Percentiles rank a stretch among this genome's conserved stretches.
Conservation (phyloP, 495 filamentous ascomycete species). For the Aspergillus nanangensis region DNA sequence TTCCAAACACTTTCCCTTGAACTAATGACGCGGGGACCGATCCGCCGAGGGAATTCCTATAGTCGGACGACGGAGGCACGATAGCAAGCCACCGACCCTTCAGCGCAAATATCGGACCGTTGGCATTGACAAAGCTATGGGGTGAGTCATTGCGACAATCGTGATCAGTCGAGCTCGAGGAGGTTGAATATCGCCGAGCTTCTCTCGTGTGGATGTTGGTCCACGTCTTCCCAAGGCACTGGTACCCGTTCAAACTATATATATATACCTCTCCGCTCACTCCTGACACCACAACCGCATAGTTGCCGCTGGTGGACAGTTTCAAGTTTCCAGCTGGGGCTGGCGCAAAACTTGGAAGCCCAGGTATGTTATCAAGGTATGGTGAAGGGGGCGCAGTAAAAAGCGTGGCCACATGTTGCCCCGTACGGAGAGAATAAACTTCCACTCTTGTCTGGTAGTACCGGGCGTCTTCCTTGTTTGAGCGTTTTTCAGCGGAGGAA, state of each 20-base stretch:
- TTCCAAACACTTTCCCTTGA: conserved; percentile 55
- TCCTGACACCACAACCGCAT: conserved; percentile 70
- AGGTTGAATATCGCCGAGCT: conserved; percentile 44
- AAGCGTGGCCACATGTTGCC: conserved; percentile 62
- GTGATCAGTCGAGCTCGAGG: conserved; percentile 52
- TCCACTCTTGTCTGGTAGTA: conserved; percentile 82
- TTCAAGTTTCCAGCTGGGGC: conserved; percentile 65
- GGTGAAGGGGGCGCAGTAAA: conserved; percentile 52
- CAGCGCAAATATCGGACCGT: conserved; percentile 67
- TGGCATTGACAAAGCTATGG: conserved; percentile 37
- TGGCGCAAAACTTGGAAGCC: conserved; percentile 46
- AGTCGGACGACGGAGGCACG: conserved; percentile 64
- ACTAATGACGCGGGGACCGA: conserved; percentile 36
- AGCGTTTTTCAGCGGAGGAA: conserved; percentile 20
- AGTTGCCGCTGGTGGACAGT: conserved; percentile 62
- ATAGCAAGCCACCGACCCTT: conserved; percentile 81
- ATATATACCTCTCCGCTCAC: conserved; percentile 82
- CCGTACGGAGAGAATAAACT: conserved; percentile 71
- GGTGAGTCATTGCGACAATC: conserved; percentile 46
- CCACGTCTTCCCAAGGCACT: conserved; percentile 82
- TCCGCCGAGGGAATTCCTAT: conserved; percentile 64
- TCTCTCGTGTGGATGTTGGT: conserved; percentile 64
- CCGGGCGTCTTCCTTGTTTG: conserved; percentile 34
- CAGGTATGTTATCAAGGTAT: conserved; percentile 37
- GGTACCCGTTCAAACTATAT: conserved; percentile 63